These are phyloP conservation scores for Paramecium biaurelia DNA, from an alignment of 73 alveolate genomes.

Conservation along the genomic window DNA sequence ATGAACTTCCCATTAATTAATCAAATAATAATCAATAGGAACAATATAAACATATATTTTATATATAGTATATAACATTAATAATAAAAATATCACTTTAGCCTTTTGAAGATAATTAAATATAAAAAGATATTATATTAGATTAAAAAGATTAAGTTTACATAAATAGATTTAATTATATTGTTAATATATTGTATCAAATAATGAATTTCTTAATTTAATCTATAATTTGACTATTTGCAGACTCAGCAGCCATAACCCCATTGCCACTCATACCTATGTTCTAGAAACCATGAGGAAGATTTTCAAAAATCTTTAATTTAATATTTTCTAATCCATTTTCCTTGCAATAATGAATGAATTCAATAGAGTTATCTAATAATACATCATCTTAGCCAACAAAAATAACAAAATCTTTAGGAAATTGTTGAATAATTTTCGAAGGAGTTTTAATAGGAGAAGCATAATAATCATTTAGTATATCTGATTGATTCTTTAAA, in stretches of 20 bases:
- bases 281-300: conserved; percentile 36
- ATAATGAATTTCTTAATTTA: neutral
- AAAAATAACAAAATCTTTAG: conserved; percentile 59
- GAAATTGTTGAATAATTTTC: conserved; percentile 64
- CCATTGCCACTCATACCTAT: neutral
- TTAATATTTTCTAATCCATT: conserved; percentile 21
- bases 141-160: neutral
- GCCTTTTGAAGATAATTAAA: neutral
- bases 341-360: conserved; percentile 40
- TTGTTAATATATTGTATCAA: neutral
- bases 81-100: neutral
- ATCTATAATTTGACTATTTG: neutral
- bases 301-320: neutral
- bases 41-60: neutral
- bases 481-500: conserved; percentile 58
- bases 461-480: conserved; percentile 69
- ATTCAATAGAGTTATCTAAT: conserved; percentile 74
- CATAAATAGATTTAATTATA: neutral
- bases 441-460: conserved; percentile 69
- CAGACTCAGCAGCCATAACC: neutral
- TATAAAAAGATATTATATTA: neutral
- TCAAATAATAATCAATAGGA: neutral
- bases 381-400: conserved; percentile 79
- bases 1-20: neutral
- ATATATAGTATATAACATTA: neutral